phyloP scores from a whole-genome alignment of 225 moss, liverwort and hornwort species.

The Neckera pumila region DNA sequence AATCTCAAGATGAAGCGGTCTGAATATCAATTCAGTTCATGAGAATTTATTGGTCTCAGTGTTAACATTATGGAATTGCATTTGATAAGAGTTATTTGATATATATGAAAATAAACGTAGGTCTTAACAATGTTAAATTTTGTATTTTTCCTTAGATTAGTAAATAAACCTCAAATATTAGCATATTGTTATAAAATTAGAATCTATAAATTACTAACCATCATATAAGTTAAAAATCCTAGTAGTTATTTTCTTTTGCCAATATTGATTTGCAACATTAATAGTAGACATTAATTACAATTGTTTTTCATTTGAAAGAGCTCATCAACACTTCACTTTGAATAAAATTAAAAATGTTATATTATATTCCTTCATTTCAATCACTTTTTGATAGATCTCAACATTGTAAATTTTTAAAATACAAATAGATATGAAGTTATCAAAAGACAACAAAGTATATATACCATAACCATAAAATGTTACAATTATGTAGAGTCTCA shows the following conservation, averaged over 20 bases:
- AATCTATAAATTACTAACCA: not conserved
- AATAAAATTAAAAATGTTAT: no score
- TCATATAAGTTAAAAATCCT: not conserved
- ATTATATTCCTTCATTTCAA: no score
- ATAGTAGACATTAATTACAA: not conserved
- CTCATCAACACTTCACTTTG: no score
- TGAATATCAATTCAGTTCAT: no score
- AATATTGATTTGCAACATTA: not conserved
- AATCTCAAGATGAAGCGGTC: no score
- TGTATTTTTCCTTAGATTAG: not conserved
- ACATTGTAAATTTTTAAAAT: no score
- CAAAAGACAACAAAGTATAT: not conserved
- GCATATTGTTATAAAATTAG: not conserved
- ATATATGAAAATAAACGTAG: no score
- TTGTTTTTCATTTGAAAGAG: not conserved
- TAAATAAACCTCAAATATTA: not conserved
- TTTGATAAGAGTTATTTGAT: no score
- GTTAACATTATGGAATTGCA: no score
- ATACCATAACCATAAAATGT: not conserved
- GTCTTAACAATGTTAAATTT: no score
- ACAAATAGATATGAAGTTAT: not conserved
- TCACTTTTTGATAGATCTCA: no score
- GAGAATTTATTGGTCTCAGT: no score
- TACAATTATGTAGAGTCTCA: not conserved
- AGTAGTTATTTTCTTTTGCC: not conserved